Percentiles rank a stretch among this genome's conserved stretches.
Conservation (phyloP, 2,329 filamentous ascomycete species). For the Massarina eburnea region DNA sequence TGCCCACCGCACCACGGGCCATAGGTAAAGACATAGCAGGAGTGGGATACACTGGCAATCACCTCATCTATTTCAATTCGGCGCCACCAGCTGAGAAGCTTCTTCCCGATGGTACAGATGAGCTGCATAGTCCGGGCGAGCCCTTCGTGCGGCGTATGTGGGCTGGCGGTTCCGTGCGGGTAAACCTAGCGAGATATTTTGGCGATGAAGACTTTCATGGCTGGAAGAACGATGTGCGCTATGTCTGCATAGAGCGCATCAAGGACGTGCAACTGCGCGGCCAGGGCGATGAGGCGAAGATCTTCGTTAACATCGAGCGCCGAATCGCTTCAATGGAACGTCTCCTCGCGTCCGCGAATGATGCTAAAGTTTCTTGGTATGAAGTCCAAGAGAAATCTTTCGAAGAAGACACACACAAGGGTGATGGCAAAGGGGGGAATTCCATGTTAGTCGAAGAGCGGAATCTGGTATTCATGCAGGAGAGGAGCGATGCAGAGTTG, state of each 20-base stretch:
- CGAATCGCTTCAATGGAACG: slow-evolving; percentile 43
- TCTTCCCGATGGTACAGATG: slow-evolving; percentile 81
- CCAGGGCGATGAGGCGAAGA: slow-evolving; percentile 49
- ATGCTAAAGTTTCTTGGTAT: not conserved
- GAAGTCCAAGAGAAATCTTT: not conserved
- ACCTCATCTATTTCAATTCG: slow-evolving; percentile 85
- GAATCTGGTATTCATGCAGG: slow-evolving; percentile 65
- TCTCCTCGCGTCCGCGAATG: slow-evolving; percentile 14
- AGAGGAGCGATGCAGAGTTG: slow-evolving; percentile 46
- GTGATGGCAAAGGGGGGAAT: slow-evolving; percentile 23
- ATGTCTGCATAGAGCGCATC: slow-evolving; percentile 48
- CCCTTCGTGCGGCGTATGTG: slow-evolving; percentile 80
- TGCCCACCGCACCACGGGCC: slow-evolving; percentile 15
- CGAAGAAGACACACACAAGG: not conserved
- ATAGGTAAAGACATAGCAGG: slow-evolving; percentile 7
- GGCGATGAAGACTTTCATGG: not conserved
- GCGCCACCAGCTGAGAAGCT: slow-evolving; percentile 63
- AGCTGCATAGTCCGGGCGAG: slow-evolving; percentile 70
- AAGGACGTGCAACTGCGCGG: slow-evolving; percentile 54
- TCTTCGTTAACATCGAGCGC: slow-evolving; percentile 64
- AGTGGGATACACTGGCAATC: slow-evolving; percentile 67
- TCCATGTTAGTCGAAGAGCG: slow-evolving; percentile 59
- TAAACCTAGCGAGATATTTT: slow-evolving; percentile 36
- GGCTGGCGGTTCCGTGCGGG: slow-evolving; percentile 75
- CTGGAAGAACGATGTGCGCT: slow-evolving; percentile 14